Base-by-base conservation (phyloP, 2,329 filamentous ascomycete genomes). In the Ophidiomyces ophidiicola region DNA sequence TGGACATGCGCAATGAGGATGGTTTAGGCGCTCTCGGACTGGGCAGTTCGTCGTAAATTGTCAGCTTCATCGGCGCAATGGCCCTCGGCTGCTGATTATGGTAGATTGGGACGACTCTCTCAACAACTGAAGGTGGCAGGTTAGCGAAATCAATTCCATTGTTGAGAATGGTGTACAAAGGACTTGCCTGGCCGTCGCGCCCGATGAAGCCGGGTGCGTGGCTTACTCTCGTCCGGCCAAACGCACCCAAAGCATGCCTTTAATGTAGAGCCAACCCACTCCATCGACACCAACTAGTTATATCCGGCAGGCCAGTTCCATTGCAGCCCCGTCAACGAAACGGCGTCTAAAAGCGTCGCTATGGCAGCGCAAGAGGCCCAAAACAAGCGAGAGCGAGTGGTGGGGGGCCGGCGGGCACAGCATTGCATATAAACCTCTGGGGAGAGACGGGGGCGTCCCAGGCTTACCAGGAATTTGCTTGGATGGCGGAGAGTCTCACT, bases 81-180 rank as follows among this genome's bases (percentile, higher is more conserved):
- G 64, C 58, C 48, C 61, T 59, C 44, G 66, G 66, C 48, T 68
- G 64, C 18, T 68, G 64, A 39, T 59, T 56, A 41, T 62, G 57
- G 50, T 58, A 63, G 51, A 67, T 52, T 49, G 56, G 50, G 61
- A 66, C 63, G 42, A 63, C 58, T 48, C 61, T 56, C 41, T 66
- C 54, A 28, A 60, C 12, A 30, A 14, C 42, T 44, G 18, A 31
- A 8, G 5, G 25, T 5, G 10, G 17, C 10, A 4, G 17, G 19
- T 36, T 35, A 37, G 18, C n/a, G 17, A 23, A 12, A 5, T 36
- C 8, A 26, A 8, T 26, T 11, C 8, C 7, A 26, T 8, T 8
- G 11, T 7, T 8, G 7, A 8, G 7, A 26, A 11, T 26, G 8
- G 11, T 7, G 24, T 8, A 11, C 8, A 26, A 26, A 8, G 8